Base-by-base conservation (phyloP, 352 stramenopile genomes). In the Phytopythium montanum region DNA sequence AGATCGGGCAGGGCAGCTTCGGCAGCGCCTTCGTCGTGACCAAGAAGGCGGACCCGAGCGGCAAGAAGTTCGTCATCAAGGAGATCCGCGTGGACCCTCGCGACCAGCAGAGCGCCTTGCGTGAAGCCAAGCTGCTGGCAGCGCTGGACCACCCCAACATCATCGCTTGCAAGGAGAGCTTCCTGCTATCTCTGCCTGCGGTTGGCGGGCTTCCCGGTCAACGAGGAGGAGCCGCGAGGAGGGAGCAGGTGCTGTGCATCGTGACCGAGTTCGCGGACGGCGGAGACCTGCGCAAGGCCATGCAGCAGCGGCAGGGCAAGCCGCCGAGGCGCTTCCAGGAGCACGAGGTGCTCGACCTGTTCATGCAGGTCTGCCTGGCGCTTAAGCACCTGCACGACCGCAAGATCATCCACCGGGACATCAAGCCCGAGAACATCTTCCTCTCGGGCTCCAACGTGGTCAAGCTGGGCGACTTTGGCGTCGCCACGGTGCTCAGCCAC, bases 341-440 rank as follows among this genome's bases (percentile, higher is more conserved):
- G 28, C 57, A 64, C 31, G 73, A 80, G 19, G 50, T 87, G 0
- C 55, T 95, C 2, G 73, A 82, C 5, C 59, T 87, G 3, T 85
- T 93, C 28, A 72, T 90, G 19, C 75, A 92, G 63, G 62, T 86
- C 28, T 90, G 76, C 31, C 68, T 95, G n/a, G 81, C 84, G 18
- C 66, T 94, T 45, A 90, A 93, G 55, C 81, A 95, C 59, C 64
- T 96, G 26, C 78, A 90, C 56, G 76, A 88, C 62, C 72, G 87
- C 52, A 90, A 92, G 59, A 95, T 96, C 60, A 70, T 96, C 18
- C 88, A 96, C 58, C 78, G 88, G 5, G 88, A 96, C 59, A 70
- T 96, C 49, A 96, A 95, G 49, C 87, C 87, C 0, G 83, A 90
- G 46, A 96, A 96, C 61, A 76, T 96, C 59, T 96, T 96, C 69